A percentile compares a stretch with the other conserved stretches of the same genome.
These are phyloP conservation scores for Candolleomyces efflorescens DNA, from an alignment of 768 basidiomycete species.

Conservation along the genomic window DNA sequence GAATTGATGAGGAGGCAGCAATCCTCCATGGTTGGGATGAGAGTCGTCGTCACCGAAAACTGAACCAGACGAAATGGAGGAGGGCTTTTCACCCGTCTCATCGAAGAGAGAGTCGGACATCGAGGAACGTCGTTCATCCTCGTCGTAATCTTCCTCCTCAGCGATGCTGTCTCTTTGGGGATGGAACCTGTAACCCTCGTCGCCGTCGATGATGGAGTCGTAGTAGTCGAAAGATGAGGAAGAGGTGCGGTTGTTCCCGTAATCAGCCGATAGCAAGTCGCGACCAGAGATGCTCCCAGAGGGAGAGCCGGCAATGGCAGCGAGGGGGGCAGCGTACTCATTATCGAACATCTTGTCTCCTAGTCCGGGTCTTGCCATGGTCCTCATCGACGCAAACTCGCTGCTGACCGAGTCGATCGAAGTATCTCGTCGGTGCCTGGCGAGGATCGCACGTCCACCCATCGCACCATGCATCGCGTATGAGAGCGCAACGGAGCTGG, in stretches of 20 bases:
- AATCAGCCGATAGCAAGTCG: constrained; percentile 10
- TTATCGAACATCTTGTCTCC: constrained; percentile 88
- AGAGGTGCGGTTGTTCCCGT: constrained; percentile 29
- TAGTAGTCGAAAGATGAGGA: constrained; percentile 39
- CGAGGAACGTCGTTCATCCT: constrained; percentile 31
- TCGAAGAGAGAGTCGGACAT: constrained; percentile 59
- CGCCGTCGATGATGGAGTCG: constrained; percentile 64
- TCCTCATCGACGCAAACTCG: constrained; percentile 52
- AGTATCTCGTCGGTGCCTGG: constrained; percentile 48
- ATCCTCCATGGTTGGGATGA: constrained; percentile 25
- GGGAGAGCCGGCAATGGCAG: constrained; percentile 66
- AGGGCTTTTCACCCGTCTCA: constrained; percentile 49
- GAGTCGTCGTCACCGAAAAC: constrained; percentile 54
- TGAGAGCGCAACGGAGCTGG: constrained; percentile 52
- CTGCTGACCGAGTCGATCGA: constrained; percentile 67
- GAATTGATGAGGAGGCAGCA: constrained; percentile 48
- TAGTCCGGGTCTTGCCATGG: constrained; percentile 66
- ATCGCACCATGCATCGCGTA: constrained; percentile 48
- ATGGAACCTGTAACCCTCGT: not conserved
- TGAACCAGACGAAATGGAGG: constrained; percentile 48
- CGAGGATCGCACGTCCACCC: constrained; percentile 57
- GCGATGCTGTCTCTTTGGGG: constrained; percentile 2
- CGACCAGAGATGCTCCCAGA: constrained; percentile 32
- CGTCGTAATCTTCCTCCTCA: constrained; percentile 1
- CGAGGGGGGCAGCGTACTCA: constrained; percentile 51